Percentiles rank a stretch among this genome's conserved stretches.
Evolutionary conservation across 2,329 filamentous ascomycete genomes (phyloP).

Genomic region (Macrophomina pseudophaseolina): DNA sequence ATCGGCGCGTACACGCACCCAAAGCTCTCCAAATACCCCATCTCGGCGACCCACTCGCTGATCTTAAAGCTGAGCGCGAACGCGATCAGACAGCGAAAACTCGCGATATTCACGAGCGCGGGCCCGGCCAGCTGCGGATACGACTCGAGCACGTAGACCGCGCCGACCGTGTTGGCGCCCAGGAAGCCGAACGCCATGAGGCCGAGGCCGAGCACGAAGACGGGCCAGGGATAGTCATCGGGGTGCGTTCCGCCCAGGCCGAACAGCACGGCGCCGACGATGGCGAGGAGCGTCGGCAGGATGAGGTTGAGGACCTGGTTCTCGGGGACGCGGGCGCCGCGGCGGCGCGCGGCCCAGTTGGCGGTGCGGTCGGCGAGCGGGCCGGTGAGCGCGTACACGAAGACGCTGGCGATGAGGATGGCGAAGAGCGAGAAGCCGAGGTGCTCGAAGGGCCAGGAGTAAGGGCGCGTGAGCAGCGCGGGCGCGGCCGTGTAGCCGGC

Average conservation of each 20-base stretch:
- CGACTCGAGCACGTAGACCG: constrained; percentile 39
- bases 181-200: constrained; percentile 39
- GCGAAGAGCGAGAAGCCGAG: constrained; percentile 26
- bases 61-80: constrained; percentile 36
- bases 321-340: constrained; percentile 36
- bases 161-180: constrained; percentile 37
- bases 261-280: constrained; percentile 36
- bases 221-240: constrained; percentile 32
- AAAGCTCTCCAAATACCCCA: constrained; percentile 36
- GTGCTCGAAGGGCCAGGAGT: constrained; percentile 20
- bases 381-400: constrained; percentile 34
- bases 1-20: constrained; percentile 36
- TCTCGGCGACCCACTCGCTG: constrained; percentile 35
- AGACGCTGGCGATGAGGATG: constrained; percentile 31
- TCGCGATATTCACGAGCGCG: constrained; percentile 39
- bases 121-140: constrained; percentile 40
- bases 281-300: constrained; percentile 34
- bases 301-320: constrained; percentile 37
- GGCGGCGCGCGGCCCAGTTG: constrained; percentile 34
- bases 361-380: constrained; percentile 35
- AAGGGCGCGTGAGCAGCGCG: constrained; percentile 11
- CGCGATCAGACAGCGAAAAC: constrained; percentile 38
- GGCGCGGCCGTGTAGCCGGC: constrained; percentile 26
- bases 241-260: constrained; percentile 34
- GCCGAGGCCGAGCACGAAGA: constrained; percentile 36